These are phyloP conservation scores for Entophlyctis luteolus DNA, from an alignment of 192 early-diverging fungal genomes.

Conservation along the genomic window DNA sequence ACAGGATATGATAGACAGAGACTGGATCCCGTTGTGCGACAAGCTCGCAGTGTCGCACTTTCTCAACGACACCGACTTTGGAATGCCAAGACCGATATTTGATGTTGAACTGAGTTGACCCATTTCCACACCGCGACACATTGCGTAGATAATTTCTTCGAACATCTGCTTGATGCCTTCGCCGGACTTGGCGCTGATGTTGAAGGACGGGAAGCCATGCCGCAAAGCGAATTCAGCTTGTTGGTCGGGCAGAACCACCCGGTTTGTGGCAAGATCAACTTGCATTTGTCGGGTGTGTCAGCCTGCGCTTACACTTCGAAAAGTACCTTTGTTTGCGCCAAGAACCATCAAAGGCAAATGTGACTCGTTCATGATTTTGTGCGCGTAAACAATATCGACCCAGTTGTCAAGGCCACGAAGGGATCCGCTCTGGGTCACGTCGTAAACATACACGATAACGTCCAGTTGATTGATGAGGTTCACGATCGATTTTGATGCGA, in stretches of 20 bases:
- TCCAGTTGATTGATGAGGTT: slow-evolving; percentile 21
- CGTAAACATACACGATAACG: slow-evolving; percentile 28
- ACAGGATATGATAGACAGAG: too few relatives aligned
- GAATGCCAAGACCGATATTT: too few relatives aligned
- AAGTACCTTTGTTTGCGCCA: slow-evolving; percentile 22
- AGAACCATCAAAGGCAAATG: slow-evolving; percentile 22
- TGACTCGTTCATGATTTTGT: slow-evolving; percentile 6
- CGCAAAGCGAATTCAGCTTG: slow-evolving; percentile 3
- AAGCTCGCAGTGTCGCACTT: too few relatives aligned
- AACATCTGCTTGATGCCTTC: slow-evolving; percentile 13
- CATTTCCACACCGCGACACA: too few relatives aligned
- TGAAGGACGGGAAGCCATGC: slow-evolving; percentile 16
- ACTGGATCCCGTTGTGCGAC: too few relatives aligned
- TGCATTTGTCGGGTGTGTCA: background rate
- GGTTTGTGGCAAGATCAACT: background rate
- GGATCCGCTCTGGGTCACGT: slow-evolving; percentile 27
- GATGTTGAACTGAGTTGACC: too few relatives aligned
- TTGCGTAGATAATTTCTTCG: background rate
- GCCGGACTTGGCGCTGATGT: slow-evolving; percentile 25
- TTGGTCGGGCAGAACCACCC: slow-evolving; percentile 19
- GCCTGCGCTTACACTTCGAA: background rate
- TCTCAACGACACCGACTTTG: too few relatives aligned
- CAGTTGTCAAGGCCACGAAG: slow-evolving; percentile 29
- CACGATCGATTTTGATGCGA: slow-evolving; percentile 22
- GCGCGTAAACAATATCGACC: slow-evolving; percentile 17